Evolutionary conservation across 495 filamentous ascomycete species (phyloP).

Genomic region (Aspergillus affinis): DNA sequence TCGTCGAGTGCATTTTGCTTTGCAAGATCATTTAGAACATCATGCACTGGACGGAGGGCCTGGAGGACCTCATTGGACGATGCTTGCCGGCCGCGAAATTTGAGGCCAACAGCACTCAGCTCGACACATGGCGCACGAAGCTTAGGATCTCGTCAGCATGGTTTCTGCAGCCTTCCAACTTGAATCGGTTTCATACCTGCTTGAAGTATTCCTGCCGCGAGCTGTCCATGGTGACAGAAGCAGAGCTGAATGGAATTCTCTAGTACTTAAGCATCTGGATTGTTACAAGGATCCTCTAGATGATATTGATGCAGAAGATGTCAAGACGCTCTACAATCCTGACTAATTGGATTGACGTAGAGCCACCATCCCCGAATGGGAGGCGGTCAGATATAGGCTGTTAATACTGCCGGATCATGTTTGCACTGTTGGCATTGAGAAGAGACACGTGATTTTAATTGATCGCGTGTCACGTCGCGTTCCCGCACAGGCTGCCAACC

Average conservation of each 20-base stretch:
- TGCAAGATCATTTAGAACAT: slow-evolving; percentile 52
- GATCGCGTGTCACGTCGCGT: slow-evolving; percentile 39
- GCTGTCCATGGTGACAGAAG: slow-evolving; percentile 32
- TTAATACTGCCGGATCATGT: slow-evolving; percentile 7
- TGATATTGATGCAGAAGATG: not conserved
- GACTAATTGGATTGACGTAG: not conserved
- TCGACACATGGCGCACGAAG: slow-evolving; percentile 77
- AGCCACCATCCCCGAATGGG: not conserved
- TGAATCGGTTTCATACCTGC: slow-evolving; percentile 23
- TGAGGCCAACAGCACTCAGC: slow-evolving; percentile 68
- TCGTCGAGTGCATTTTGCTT: slow-evolving; percentile 61
- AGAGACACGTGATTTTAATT: slow-evolving; percentile 31
- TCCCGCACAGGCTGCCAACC: slow-evolving; percentile 13
- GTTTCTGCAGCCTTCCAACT: slow-evolving; percentile 8
- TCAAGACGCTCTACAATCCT: not conserved
- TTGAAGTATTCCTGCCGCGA: slow-evolving; percentile 42
- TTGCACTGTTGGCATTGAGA: not conserved
- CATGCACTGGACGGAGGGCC: slow-evolving; percentile 54
- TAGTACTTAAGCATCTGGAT: not conserved
- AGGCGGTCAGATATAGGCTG: not conserved
- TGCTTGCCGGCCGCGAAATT: slow-evolving; percentile 53
- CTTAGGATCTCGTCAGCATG: slow-evolving; percentile 35
- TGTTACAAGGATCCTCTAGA: not conserved
- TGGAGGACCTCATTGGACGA: slow-evolving; percentile 54
- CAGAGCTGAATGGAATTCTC: not conserved